A percentile compares a stretch with the other conserved stretches of the same genome.
Evolutionary conservation across 192 early-diverging fungal genomes (phyloP).

Genomic region (Backusella mclennaniae): DNA sequence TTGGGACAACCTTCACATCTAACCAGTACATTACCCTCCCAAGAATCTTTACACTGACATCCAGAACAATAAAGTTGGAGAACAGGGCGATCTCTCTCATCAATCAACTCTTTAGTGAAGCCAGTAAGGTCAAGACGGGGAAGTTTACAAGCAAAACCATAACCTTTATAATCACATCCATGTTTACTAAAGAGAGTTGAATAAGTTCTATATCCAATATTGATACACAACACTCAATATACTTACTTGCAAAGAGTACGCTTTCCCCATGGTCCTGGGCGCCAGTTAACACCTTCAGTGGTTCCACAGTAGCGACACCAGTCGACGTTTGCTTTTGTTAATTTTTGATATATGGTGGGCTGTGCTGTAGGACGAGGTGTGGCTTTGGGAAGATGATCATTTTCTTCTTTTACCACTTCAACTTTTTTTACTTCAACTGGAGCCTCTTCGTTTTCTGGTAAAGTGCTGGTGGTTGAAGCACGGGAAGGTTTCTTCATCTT

Average conservation of each 20-base stretch:
- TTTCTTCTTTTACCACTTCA: neutral
- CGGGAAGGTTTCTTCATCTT: neutral
- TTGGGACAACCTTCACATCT: conserved; percentile 85
- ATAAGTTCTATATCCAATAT: conserved; percentile 9
- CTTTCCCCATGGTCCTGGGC: conserved; percentile 94
- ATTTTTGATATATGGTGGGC: conserved; percentile 63
- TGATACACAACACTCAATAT: neutral
- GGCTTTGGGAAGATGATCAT: neutral
- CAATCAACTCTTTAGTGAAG: conserved; percentile 73
- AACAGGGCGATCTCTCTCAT: conserved; percentile 79
- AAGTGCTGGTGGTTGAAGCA: neutral
- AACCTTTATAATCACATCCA: conserved; percentile 94
- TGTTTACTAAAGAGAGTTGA: conserved; percentile 61
- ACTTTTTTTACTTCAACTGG: neutral
- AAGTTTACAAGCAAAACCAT: conserved; percentile 87
- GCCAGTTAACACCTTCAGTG: conserved; percentile 86
- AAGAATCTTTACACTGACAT: conserved; percentile 71
- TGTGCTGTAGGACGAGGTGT: conserved; percentile 27
- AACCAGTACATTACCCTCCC: conserved; percentile 59
- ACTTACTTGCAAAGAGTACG: conserved; percentile 89
- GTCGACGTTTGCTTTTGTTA: conserved; percentile 63
- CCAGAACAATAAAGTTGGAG: conserved; percentile 83
- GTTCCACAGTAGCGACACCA: conserved; percentile 95
- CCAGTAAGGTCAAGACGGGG: conserved; percentile 80
- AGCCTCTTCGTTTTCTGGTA: conserved; percentile 1